Base-by-base conservation (phyloP, 1,284 basidiomycete genomes). In the Megacollybia platyphylla region DNA sequence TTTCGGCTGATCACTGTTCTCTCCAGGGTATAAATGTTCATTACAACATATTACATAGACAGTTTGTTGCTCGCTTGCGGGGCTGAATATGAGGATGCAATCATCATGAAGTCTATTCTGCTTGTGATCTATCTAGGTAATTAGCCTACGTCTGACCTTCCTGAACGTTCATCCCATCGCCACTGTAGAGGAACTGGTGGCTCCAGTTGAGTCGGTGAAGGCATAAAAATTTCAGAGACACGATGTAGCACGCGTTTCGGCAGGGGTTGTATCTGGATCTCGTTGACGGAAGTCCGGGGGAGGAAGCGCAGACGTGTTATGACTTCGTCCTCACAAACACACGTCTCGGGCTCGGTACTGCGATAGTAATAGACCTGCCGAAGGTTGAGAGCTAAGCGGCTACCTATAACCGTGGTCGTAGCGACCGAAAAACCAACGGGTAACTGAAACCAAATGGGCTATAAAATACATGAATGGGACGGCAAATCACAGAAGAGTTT, bases 371-470 rank as follows among this genome's bases (percentile, higher is more conserved):
- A 60, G 5, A 50, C 51, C 37, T 44, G 43, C 7, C 55, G 57
- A 26, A 61, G 49, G 39, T 53, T 55, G 18, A 60, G 51, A 7
- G 55, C 40, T 18, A 58, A 43, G 39, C 57, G 49, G 39, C 45
- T 45, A 9, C 59, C 59, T 48, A 54, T 52, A 26, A 57, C 49
- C 42, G 51, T 52, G 15, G 52, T 54, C 36, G 47, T 46, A 32
- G 54, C 54, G 7, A 51, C 44, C 7, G 53, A 52, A 30, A 56
- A 52, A 5, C 49, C 50, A 46, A 54, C 51, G 5, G 56, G 53
- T 29, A 59, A 43, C 15, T 46, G 46, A 17, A 51, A 40, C 53
- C 53, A 56, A 28, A 46, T 44, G 7, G 48, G 41, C 55, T 54
- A 40, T 17, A 34, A 29, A 28, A 36, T 29, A 4, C 26, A 30